These are phyloP conservation scores for Euphorbia celastroides DNA, from an alignment of 441 rosid species.

Conservation along the genomic window DNA sequence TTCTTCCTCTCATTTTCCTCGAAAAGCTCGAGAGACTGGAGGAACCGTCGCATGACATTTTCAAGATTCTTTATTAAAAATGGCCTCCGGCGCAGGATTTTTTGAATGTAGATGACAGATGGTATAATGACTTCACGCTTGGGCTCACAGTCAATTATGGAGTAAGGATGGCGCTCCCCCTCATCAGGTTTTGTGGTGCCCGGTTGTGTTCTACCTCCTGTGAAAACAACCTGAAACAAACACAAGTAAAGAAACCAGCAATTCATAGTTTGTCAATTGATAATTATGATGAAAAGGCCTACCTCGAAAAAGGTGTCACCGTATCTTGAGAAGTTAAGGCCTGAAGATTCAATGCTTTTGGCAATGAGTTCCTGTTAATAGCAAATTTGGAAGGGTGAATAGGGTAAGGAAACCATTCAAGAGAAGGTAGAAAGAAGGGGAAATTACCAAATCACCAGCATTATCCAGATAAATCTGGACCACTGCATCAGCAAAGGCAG, in stretches of 20 bases:
- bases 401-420: not conserved
- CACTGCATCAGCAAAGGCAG: constrained; percentile 98
- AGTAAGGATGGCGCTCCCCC: constrained; percentile 92
- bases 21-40: constrained; percentile 94
- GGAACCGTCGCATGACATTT: constrained; percentile 86
- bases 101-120: constrained; percentile 81
- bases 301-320: constrained; percentile 99
- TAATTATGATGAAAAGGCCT: constrained; percentile 11
- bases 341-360: constrained; percentile 82
- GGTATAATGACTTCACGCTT: constrained; percentile 74
- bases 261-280: not conserved
- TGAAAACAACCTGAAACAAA: constrained; percentile 69
- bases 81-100: constrained; percentile 81
- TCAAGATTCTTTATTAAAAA: constrained; percentile 96
- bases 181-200: constrained; percentile 97
- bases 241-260: not conserved
- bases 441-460: constrained; percentile 95
- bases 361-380: constrained; percentile 77
- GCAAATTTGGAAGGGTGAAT: constrained; percentile 4
- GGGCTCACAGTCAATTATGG: constrained; percentile 85
- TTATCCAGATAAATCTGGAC: constrained; percentile 97
- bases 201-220: constrained; percentile 98
- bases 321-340: constrained; percentile 91
- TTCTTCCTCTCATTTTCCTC: constrained; percentile 98
- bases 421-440: not conserved